Evolutionary conservation across 2,329 filamentous ascomycete genomes (phyloP).

Genomic region (Coleophoma cylindrospora): DNA sequence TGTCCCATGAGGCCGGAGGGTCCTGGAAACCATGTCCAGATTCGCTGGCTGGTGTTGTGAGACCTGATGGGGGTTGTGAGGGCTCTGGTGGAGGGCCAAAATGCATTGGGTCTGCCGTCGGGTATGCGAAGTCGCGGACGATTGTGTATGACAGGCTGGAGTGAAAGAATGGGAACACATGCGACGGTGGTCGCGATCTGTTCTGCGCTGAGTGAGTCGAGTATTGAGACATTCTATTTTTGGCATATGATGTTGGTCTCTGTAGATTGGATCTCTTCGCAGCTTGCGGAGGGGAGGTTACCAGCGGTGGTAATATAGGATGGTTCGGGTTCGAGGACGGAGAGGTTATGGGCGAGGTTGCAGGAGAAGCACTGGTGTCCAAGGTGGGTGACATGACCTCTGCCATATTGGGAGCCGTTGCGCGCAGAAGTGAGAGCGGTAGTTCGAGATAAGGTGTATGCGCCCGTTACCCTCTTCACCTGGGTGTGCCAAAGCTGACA

Average conservation of each 20-base stretch:
- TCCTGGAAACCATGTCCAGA: constrained; percentile 74
- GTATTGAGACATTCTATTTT: constrained; percentile 79
- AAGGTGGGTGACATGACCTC: constrained; percentile 51
- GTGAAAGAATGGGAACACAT: constrained; percentile 76
- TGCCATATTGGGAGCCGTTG: constrained; percentile 18
- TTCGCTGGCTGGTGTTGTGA: constrained; percentile 83
- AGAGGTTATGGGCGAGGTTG: constrained; percentile 43
- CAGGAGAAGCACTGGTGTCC: constrained; percentile 37
- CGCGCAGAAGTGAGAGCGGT: not conserved
- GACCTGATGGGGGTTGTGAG: constrained; percentile 64
- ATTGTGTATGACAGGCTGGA: constrained; percentile 84
- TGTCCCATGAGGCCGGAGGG: constrained; percentile 71
- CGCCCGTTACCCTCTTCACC: constrained; percentile 2
- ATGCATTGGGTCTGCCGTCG: constrained; percentile 76
- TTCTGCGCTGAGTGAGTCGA: constrained; percentile 63
- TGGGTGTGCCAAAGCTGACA: constrained; percentile 9
- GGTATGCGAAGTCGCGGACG: constrained; percentile 95
- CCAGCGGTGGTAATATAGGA: constrained; percentile 48
- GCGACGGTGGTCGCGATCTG: constrained; percentile 75
- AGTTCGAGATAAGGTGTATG: not conserved
- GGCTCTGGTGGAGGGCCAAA: constrained; percentile 84
- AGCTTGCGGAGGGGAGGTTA: constrained; percentile 45
- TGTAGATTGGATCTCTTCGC: constrained; percentile 53
- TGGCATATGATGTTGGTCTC: constrained; percentile 70
- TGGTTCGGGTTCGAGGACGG: constrained; percentile 43